Conservation (phyloP, 106 monocot species). For the Gastrodia elata region DNA sequence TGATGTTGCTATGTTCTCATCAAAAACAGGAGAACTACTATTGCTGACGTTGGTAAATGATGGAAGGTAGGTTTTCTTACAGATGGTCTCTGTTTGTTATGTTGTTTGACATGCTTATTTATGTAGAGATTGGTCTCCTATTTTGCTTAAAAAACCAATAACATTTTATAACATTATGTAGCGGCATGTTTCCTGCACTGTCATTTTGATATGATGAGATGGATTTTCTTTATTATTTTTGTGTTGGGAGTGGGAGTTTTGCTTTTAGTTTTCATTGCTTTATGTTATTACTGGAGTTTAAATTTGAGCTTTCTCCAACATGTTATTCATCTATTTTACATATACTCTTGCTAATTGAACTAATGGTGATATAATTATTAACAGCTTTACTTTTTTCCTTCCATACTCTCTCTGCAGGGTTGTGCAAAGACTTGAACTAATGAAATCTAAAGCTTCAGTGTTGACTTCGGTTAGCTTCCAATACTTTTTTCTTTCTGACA, state of each 20-base stretch:
- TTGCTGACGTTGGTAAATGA: slow-evolving; percentile 77
- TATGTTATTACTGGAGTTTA: background rate
- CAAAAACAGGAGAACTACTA: slow-evolving; percentile 81
- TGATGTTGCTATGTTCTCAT: slow-evolving; percentile 78
- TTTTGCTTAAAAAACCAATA: too few species aligned
- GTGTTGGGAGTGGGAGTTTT: background rate
- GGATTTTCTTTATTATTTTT: background rate
- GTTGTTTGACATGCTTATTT: too few species aligned
- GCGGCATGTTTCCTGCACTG: too few species aligned
- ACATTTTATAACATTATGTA: background rate
- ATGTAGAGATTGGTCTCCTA: too few species aligned
- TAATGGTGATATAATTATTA: background rate
- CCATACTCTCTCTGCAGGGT: slow-evolving; percentile 37
- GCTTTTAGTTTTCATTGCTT: background rate
- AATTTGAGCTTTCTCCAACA: background rate
- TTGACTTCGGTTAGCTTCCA: slow-evolving; percentile 65
- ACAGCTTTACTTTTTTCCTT: background rate
- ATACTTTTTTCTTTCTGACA: slow-evolving; percentile 6
- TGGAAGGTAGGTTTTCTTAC: slow-evolving; percentile 57
- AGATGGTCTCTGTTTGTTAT: background rate
- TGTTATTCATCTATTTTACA: background rate
- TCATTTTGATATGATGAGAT: too few species aligned
- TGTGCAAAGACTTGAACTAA: slow-evolving; percentile 86
- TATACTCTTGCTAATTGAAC: background rate
- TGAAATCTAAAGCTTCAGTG: slow-evolving; percentile 86